phyloP scores from a whole-genome alignment of 495 filamentous ascomycete genomes.

The Tuber aestivum region DNA sequence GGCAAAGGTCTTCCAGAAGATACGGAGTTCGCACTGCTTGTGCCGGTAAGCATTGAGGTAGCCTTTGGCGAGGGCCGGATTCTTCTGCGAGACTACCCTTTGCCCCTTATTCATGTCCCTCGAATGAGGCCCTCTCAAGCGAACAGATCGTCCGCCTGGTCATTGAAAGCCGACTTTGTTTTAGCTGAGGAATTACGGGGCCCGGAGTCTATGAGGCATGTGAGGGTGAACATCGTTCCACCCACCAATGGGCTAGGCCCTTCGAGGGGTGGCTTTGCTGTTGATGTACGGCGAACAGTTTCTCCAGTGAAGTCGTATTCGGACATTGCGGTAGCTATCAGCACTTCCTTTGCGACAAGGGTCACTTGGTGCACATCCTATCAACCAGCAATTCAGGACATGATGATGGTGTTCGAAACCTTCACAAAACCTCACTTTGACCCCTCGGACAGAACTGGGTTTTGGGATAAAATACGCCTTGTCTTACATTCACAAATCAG shows the following conservation, averaged over 20 bases:
- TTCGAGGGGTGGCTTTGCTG: slow-evolving; percentile 60
- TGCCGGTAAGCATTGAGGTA: slow-evolving; percentile 84
- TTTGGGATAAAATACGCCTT: slow-evolving; percentile 98
- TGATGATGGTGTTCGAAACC: slow-evolving; percentile 99
- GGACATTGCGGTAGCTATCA: slow-evolving; percentile 81
- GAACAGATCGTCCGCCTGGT: slow-evolving; percentile 70
- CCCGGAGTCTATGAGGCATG: slow-evolving; percentile 66
- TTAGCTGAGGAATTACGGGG: slow-evolving; percentile 90
- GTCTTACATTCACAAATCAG: slow-evolving; percentile 89
- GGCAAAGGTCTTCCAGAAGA: slow-evolving; percentile 93
- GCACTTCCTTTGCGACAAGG: slow-evolving; percentile 80
- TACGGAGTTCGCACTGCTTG: slow-evolving; percentile 79
- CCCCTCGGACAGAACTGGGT: slow-evolving; percentile 85
- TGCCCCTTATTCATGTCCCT: slow-evolving; percentile 87
- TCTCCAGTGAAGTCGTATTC: slow-evolving; percentile 96
- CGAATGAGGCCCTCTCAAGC: slow-evolving; percentile 73
- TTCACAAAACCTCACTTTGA: slow-evolving; percentile 95
- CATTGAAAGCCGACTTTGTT: slow-evolving; percentile 85
- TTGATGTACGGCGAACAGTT: slow-evolving; percentile 86
- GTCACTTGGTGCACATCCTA: slow-evolving; percentile 97
- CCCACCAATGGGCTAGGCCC: slow-evolving; percentile 47
- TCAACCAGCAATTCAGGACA: slow-evolving; percentile 96
- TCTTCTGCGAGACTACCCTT: slow-evolving; percentile 81
- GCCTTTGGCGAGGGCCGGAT: slow-evolving; percentile 86
- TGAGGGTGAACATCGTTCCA: slow-evolving; percentile 80